phyloP scores from a whole-genome alignment of 176 grass and related monocot species.

The Saccharum spontaneum region DNA sequence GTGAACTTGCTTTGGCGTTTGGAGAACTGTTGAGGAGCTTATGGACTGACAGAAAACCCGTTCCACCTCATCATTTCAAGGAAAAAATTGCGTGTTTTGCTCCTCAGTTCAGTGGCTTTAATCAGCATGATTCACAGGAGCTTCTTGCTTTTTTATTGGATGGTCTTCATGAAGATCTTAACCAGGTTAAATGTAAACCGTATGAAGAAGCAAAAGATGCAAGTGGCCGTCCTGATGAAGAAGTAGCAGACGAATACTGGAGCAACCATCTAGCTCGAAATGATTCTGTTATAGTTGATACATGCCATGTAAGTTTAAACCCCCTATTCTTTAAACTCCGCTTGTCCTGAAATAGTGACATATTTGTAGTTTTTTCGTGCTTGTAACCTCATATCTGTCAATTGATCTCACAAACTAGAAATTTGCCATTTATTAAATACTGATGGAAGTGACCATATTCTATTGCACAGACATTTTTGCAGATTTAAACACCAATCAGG shows the following conservation, averaged over 20 bases:
- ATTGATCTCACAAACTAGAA: slow-evolving; percentile 9
- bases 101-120: slow-evolving; percentile 91
- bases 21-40: slow-evolving; percentile 79
- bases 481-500: slow-evolving; percentile 9
- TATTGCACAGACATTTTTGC: background rate
- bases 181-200: slow-evolving; percentile 89
- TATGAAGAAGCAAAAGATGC: slow-evolving; percentile 95
- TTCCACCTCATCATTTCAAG: slow-evolving; percentile 80
- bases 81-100: slow-evolving; percentile 86
- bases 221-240: slow-evolving; percentile 69
- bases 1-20: slow-evolving; percentile 96
- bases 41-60: slow-evolving; percentile 67
- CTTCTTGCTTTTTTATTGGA: slow-evolving; percentile 98
- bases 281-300: slow-evolving; percentile 91
- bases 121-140: slow-evolving; percentile 99
- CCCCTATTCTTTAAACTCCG: background rate
- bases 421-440: background rate
- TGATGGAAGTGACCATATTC: background rate
- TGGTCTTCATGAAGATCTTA: slow-evolving; percentile 97
- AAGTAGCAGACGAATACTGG: slow-evolving; percentile 98
- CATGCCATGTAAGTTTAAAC: slow-evolving; percentile 75
- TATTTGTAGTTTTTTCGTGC: background rate
- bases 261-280: slow-evolving; percentile 94
- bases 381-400: slow-evolving; percentile 2
- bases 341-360: background rate